A percentile compares a stretch with the other conserved stretches of the same genome.
Evolutionary conservation across 1,139 yeast genomes (phyloP).

Genomic region (Kluyveromyces sp.): DNA sequence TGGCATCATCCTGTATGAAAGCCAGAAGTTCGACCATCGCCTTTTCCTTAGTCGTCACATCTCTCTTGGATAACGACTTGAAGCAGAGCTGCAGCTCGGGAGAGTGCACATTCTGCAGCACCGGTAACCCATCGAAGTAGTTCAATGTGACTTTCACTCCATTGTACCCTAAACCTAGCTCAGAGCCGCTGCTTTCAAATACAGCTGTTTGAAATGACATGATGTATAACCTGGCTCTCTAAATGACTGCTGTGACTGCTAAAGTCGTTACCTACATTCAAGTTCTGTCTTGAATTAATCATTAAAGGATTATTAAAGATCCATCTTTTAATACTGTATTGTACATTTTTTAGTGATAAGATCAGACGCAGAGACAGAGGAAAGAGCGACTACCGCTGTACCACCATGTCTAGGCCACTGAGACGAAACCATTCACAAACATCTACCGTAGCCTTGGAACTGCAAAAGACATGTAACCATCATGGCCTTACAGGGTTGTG

Average conservation of each 20-base stretch:
- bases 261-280: too few species aligned
- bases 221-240: background rate
- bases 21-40: conserved; percentile 53
- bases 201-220: conserved; percentile 30
- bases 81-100: conserved; percentile 60
- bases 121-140: conserved; percentile 70
- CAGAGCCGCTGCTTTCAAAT: conserved; percentile 23
- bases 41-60: conserved; percentile 76
- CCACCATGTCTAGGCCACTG: too few species aligned
- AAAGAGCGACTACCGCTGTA: too few species aligned
- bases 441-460: too few species aligned
- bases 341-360: too few species aligned
- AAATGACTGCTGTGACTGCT: too few species aligned
- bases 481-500: too few species aligned
- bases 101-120: conserved; percentile 38
- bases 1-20: conserved; percentile 30
- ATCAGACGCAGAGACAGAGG: too few species aligned
- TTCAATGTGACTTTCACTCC: conserved; percentile 68
- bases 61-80: conserved; percentile 70
- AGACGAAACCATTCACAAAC: too few species aligned
- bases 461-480: too few species aligned
- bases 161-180: conserved; percentile 34
- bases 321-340: too few species aligned
- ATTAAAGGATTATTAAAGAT: background rate
- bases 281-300: too few species aligned